phyloP scores from a whole-genome alignment of 352 stramenopile species.

The Pythium insidiosum region DNA sequence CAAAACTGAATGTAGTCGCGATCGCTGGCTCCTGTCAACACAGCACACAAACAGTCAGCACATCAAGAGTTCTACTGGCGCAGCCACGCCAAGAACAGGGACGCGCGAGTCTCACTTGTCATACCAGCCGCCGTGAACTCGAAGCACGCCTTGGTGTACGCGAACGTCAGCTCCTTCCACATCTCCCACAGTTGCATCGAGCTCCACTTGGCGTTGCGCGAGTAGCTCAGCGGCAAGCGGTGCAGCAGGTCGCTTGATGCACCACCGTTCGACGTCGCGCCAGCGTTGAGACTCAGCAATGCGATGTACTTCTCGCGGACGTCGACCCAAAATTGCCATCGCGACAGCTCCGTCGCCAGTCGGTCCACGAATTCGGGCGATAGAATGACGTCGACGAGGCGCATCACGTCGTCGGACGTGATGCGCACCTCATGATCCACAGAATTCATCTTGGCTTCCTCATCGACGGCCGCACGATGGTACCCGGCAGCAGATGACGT shows the following conservation, averaged over 20 bases:
- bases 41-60: conserved; percentile 5
- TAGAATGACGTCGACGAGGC: conserved; percentile 64
- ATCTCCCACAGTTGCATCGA: conserved; percentile 81
- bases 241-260: not conserved
- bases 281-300: conserved; percentile 21
- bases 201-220: conserved; percentile 40
- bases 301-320: conserved; percentile 69
- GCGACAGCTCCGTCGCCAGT: conserved; percentile 48
- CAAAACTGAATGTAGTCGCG: conserved; percentile 79
- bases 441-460: conserved; percentile 18
- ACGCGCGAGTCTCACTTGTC: conserved; percentile 42
- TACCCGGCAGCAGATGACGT: no score
- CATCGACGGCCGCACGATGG: conserved; percentile 1
- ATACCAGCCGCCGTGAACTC: conserved; percentile 80
- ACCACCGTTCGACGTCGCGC: no score
- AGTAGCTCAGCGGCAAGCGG: no score
- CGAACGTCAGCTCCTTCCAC: conserved; percentile 76
- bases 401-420: conserved; percentile 68
- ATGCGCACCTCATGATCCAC: conserved; percentile 52
- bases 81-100: not conserved
- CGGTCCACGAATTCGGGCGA: conserved; percentile 67
- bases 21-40: conserved; percentile 53
- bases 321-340: conserved; percentile 78
- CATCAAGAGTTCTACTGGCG: conserved; percentile 15
- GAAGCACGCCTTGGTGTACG: conserved; percentile 78